Base-by-base conservation (phyloP, 2,329 filamentous ascomycete genomes). In the Fusarium virguliforme region DNA sequence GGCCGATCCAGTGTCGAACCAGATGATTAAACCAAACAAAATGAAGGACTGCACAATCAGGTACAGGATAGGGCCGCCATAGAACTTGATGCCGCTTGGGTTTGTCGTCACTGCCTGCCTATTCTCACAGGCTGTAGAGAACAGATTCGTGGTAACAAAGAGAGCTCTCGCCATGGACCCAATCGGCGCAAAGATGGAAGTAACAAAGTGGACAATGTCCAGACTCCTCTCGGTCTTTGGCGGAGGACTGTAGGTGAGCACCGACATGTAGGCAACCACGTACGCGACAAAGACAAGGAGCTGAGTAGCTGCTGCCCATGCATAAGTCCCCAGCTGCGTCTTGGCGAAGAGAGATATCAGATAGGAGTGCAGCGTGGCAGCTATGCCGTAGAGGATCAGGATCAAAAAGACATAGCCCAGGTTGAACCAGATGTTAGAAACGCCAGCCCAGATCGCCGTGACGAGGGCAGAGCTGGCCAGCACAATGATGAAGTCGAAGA, bases 41-140 rank as follows among this genome's bases (percentile, higher is more conserved):
- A 93, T 65, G 26, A 93, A 79, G 0, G 89, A 89, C 77, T 98
- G 95, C 0, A 94, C 53, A 55, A 94, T 86, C 2, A 97, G 87
- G 78, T 97, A 97, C 0, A 96, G 80, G 37, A 97, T 95, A 0
- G 94, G 94, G 0, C 93, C 93, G 32, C 95, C 95, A 74, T 94
- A 98, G 30, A 91, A 87, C 1, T 86, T 85, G 34, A 97, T 89
- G 4, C 86, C 89, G 7, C 89, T 92, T 0, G 94, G 93, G 70
- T 93, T 91, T 1, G 85, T 83, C 1, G 90, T 89, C 22, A 94
- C 81, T n/a, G 84, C 67, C 22, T 88, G 83, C 28, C 87, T 90
- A 34, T 88, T 18, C 18, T 18, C 86, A 78, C 95, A 98, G 3
- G 94, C 87, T 0, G 93, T 87, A 1, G 92, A 94, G 80, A 98